Conservation (phyloP, 2,329 filamentous ascomycete genomes). For the Rhynchosporium graminicola region DNA sequence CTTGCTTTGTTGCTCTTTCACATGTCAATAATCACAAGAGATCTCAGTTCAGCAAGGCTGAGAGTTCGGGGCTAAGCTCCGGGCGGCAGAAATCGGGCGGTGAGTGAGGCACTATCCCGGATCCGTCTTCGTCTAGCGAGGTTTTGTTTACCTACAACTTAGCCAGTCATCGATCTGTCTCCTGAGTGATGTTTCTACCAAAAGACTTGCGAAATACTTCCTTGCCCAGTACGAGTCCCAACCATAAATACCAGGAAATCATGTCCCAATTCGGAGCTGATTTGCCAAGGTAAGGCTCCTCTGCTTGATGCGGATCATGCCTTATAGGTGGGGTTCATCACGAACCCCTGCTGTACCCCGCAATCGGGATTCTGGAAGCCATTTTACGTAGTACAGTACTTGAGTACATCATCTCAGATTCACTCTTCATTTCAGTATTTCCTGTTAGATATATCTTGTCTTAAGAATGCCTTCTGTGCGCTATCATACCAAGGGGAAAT, state of each 20-base stretch:
- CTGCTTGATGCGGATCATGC: constrained; percentile 6
- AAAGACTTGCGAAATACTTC: background rate
- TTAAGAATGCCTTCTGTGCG: background rate
- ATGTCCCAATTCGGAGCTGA: constrained; percentile 6
- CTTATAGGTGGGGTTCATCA: constrained; percentile 1
- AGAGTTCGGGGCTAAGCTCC: background rate
- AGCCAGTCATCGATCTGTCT: background rate
- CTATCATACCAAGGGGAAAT: background rate
- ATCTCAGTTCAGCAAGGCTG: constrained; percentile 8
- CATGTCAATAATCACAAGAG: background rate
- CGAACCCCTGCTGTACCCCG: constrained; percentile 3
- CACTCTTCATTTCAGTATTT: too few relatives aligned
- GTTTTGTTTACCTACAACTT: background rate
- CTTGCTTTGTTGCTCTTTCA: constrained; percentile 8
- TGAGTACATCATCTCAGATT: too few relatives aligned
- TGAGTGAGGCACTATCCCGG: background rate
- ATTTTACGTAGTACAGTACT: background rate
- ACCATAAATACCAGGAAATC: background rate
- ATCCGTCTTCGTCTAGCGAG: background rate
- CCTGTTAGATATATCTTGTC: background rate
- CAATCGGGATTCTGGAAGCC: constrained; percentile 5
- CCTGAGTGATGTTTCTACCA: too few relatives aligned
- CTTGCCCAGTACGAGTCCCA: background rate
- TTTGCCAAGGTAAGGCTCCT: background rate
- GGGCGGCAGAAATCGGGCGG: background rate